phyloP scores from a whole-genome alignment of 495 filamentous ascomycete genomes.

The Penicillium odoratum region DNA sequence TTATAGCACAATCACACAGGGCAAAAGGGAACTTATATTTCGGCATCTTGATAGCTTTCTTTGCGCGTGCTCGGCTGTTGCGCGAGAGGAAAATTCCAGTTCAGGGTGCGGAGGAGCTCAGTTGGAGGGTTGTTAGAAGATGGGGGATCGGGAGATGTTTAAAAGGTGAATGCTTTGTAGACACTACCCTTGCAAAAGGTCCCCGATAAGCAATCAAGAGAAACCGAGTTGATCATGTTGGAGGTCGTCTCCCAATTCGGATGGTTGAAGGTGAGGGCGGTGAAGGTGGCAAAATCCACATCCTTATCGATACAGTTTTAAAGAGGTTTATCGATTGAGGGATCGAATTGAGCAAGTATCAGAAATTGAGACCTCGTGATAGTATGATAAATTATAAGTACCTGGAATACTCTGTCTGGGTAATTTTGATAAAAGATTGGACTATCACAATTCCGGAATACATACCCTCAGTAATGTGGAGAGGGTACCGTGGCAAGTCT shows the following conservation, averaged over 20 bases:
- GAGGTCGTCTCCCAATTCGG: slow-evolving; percentile 17
- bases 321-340: background rate
- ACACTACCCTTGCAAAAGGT: slow-evolving; percentile 3
- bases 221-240: background rate
- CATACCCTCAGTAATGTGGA: no score
- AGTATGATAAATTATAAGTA: no score
- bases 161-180: background rate
- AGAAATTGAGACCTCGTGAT: no score
- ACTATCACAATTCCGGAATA: no score
- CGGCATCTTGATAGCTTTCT: slow-evolving; percentile 58
- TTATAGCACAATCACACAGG: slow-evolving; percentile 1
- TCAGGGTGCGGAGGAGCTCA: background rate
- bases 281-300: slow-evolving; percentile 20
- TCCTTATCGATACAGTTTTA: slow-evolving; percentile 8
- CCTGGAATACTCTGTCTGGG: no score
- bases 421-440: no score
- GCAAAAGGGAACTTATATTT: slow-evolving; percentile 66
- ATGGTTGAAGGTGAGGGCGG: slow-evolving; percentile 24
- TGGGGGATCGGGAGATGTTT: background rate
- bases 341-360: background rate
- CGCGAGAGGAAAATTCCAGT: slow-evolving; percentile 28
- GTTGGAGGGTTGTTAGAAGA: background rate
- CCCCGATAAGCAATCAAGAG: background rate
- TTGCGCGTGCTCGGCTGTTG: slow-evolving; percentile 21
- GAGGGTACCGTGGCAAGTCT: no score